These are phyloP conservation scores for Pyronema domesticum DNA, from an alignment of 495 filamentous ascomycete genomes.

Conservation along the genomic window DNA sequence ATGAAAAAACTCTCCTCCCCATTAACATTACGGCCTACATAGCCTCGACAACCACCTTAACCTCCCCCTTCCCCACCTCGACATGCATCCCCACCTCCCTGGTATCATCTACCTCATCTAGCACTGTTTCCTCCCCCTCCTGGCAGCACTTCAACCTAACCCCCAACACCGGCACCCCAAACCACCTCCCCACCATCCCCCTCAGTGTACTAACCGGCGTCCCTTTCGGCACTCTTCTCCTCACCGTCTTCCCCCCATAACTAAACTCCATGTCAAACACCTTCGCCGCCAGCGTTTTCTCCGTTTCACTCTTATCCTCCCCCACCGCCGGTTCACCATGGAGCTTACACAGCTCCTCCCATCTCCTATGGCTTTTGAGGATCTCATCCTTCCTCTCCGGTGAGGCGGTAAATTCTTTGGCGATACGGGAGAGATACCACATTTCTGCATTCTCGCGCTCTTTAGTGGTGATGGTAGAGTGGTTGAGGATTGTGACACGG, in stretches of 20 bases:
- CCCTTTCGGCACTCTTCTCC: slow-evolving; percentile 49
- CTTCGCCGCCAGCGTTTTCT: slow-evolving; percentile 7
- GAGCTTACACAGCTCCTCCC: slow-evolving; percentile 34
- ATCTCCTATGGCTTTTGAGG: slow-evolving; percentile 43
- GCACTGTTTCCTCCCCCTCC: slow-evolving; percentile 23
- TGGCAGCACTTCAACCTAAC: slow-evolving; percentile 43
- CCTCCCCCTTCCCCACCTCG: neutral
- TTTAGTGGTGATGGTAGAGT: slow-evolving; percentile 46
- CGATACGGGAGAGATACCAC: slow-evolving; percentile 75
- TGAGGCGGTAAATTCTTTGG: slow-evolving; percentile 47
- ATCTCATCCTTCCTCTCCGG: slow-evolving; percentile 35
- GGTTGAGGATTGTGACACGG: slow-evolving; percentile 53
- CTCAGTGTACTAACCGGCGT: slow-evolving; percentile 69
- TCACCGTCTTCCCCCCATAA: neutral
- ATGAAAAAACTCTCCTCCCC: too few relatives aligned
- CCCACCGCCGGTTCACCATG: slow-evolving; percentile 31
- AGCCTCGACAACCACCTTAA: neutral
- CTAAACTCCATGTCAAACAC: slow-evolving; percentile 11
- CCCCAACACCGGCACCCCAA: slow-evolving; percentile 43
- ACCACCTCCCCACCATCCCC: slow-evolving; percentile 53
- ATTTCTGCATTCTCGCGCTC: slow-evolving; percentile 77
- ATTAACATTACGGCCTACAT: too few relatives aligned
- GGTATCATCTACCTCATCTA: neutral
- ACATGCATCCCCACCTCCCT: slow-evolving; percentile 1
- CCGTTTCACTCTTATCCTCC: slow-evolving; percentile 41